Evolutionary conservation across 2,329 filamentous ascomycete species (phyloP), one percentile per base, ranked within the genome.

Genomic region (Aspergillus eucalypticola): DNA sequence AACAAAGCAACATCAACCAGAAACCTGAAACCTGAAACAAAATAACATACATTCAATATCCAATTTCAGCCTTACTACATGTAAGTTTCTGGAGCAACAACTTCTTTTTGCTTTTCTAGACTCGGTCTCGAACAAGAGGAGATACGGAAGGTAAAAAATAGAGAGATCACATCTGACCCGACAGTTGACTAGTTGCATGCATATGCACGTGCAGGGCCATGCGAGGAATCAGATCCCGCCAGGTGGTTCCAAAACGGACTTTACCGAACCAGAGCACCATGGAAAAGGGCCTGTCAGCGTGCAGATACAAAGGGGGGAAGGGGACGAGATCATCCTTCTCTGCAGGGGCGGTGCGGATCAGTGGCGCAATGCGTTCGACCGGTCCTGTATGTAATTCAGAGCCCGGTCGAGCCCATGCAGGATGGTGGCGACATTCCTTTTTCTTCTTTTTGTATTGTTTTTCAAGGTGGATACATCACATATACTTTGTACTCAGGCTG

Each of bases 221-320:
- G 17, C 53, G 39, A 60, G 54, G 42, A 60, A 57, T 58, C 56
- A 56, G 53, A 52, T 62, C 56, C 38, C 21, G 35, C 51, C 58
- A 60, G 59, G 58, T 62, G 60, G 58, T 54, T 48, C 54, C 21
- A 49, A 46, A 32, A 46, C 39, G 25, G 39, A 46, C 25, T 46
- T 46, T 19, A 25, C 17, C 39, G 39, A 55, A 10, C n/a, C 39
- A 27, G 32, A 19, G 52, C 10, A 13, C 10, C n/a, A 35, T n/a
- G 38, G 32, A 19, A 17, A 52, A 21, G 35, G 17, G 11, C 23
- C 32, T 29, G 50, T n/a, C 23, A 42, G 52, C 15, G 8, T 44
- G 13, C 21, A 11, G 6, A n/a, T 42, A 15, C 8, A n/a, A 29
- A 5, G 5, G 23, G 44, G 25, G 25, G 25, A 27, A 27, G 25